A percentile compares a stretch with the other conserved stretches of the same genome.
phyloP scores from a whole-genome alignment of 495 filamentous ascomycete genomes.

The Acidiella bohemica region DNA sequence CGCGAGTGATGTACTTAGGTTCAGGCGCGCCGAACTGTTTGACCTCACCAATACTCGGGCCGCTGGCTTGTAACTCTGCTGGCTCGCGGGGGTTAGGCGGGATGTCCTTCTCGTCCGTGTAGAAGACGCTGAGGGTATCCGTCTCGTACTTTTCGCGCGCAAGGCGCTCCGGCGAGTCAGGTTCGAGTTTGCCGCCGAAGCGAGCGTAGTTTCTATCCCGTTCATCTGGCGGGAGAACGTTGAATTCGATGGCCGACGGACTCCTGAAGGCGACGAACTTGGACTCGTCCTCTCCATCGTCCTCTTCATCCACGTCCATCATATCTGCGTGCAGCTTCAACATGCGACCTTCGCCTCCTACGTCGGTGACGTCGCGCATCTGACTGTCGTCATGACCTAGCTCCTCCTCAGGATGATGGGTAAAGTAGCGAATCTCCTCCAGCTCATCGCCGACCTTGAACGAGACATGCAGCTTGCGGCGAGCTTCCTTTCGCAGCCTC shows the following conservation, averaged over 20 bases:
- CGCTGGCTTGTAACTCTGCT: conserved; percentile 29
- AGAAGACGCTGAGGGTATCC: conserved; percentile 72
- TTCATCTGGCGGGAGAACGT: conserved; percentile 37
- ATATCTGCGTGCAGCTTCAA: conserved; percentile 58
- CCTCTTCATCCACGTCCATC: conserved; percentile 53
- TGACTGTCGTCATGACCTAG: conserved; percentile 52
- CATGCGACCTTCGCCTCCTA: conserved; percentile 64
- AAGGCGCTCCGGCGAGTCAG: conserved; percentile 51
- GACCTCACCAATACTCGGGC: conserved; percentile 25
- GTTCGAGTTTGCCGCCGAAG: conserved; percentile 41
- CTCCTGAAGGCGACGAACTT: conserved; percentile 33
- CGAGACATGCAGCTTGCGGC: conserved; percentile 53
- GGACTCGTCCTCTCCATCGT: conserved; percentile 40
- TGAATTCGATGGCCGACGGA: conserved; percentile 43
- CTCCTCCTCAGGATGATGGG: conserved; percentile 70
- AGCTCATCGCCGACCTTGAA: conserved; percentile 65
- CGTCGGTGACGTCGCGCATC: conserved; percentile 54
- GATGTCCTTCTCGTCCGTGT: conserved; percentile 58
- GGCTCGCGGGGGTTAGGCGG: conserved; percentile 69
- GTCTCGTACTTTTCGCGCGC: conserved; percentile 58
- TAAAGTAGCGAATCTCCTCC: conserved; percentile 57
- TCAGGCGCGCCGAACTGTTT: conserved; percentile 18
- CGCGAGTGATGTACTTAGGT: conserved; percentile 13
- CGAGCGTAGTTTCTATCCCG: conserved; percentile 44
- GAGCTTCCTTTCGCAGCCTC: conserved; percentile 64